Evolutionary conservation across 345 rosid genomes (phyloP).

Genomic region (Physaria fendleri): DNA sequence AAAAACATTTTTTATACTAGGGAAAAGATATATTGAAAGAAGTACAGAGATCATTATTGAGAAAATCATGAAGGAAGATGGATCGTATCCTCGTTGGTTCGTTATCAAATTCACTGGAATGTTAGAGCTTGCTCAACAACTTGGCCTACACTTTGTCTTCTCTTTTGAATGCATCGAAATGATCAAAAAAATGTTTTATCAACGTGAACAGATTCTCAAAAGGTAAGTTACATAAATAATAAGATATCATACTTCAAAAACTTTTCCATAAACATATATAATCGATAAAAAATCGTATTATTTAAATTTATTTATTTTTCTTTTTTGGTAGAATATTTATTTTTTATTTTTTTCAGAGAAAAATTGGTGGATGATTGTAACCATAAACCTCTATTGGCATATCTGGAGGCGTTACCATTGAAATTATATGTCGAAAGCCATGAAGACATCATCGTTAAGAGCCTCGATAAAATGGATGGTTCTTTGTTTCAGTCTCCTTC

Average conservation of each 20-base stretch:
- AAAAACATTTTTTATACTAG: background rate
- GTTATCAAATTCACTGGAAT: conserved; percentile 42
- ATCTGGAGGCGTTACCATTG: conserved; percentile 42
- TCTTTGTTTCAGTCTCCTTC: conserved; percentile 62
- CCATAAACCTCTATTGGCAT: conserved; percentile 37
- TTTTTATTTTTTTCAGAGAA: conserved; percentile 28
- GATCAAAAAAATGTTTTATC: conserved; percentile 22
- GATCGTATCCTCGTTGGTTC: conserved; percentile 50
- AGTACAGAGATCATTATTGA: conserved; percentile 31
- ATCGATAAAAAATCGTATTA: background rate
- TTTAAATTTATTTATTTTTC: background rate
- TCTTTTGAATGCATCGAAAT: background rate
- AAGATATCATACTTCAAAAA: background rate
- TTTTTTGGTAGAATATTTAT: background rate
- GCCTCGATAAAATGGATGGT: conserved; percentile 36
- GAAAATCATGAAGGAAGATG: background rate
- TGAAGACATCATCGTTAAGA: conserved; percentile 15
- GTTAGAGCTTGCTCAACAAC: conserved; percentile 40
- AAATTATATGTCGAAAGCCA: background rate
- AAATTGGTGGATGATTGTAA: conserved; percentile 22
- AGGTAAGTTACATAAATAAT: conserved; percentile 25
- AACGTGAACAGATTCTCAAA: conserved; percentile 34
- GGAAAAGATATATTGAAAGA: conserved; percentile 34
- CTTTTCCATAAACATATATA: background rate
- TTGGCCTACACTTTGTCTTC: conserved; percentile 35